phyloP scores from a whole-genome alignment of 768 basidiomycete species.

The Russula earlei region DNA sequence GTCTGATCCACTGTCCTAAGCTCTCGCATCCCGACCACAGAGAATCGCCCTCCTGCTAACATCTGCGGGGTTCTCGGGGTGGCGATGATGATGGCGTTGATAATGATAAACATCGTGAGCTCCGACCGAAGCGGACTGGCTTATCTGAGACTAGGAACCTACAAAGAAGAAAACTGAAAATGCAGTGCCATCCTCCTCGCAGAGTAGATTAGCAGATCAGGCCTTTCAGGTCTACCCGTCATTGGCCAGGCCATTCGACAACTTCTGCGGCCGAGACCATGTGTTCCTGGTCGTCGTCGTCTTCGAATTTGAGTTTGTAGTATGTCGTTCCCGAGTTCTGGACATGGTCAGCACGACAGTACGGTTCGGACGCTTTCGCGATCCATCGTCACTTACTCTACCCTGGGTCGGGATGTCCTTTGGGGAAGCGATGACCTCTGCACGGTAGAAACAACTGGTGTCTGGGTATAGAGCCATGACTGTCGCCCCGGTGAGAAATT shows the following conservation, averaged over 20 bases:
- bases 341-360: not conserved
- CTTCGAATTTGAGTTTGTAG: conserved; percentile 82
- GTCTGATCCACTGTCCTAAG: not conserved
- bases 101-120: not conserved
- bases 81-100: not conserved
- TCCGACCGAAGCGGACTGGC: not conserved
- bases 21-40: not conserved
- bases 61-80: not conserved
- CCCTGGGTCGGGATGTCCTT: conserved; percentile 30
- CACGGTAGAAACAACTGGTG: conserved; percentile 85
- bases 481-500: conserved; percentile 58
- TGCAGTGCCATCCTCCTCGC: not conserved
- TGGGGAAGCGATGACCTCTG: conserved; percentile 70
- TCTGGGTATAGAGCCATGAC: conserved; percentile 89
- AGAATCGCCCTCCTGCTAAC: no score
- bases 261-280: conserved; percentile 69
- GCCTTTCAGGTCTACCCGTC: not conserved
- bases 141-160: conserved; percentile 7
- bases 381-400: conserved; percentile 29
- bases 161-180: not conserved
- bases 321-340: conserved; percentile 32
- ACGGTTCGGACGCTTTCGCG: conserved; percentile 26
- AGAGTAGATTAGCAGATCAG: not conserved
- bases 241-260: conserved; percentile 62
- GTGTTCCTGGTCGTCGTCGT: conserved; percentile 80